Conservation (phyloP, 1,139 yeast genomes). For the Yamadazyma siamensis region DNA sequence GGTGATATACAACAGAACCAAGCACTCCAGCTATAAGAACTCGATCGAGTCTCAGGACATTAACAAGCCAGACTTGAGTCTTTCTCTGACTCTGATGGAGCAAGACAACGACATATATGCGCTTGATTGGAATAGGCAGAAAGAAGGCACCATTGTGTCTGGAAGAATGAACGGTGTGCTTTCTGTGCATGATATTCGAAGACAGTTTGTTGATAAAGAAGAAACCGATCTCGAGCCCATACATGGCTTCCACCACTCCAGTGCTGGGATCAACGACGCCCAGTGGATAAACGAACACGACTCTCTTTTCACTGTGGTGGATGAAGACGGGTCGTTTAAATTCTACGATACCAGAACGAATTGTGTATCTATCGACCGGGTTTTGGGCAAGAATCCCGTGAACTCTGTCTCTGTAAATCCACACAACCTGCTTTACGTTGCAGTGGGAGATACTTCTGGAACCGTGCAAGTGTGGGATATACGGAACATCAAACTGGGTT, state of each 20-base stretch:
- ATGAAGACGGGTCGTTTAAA: constrained; percentile 50
- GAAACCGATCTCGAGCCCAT: constrained; percentile 5
- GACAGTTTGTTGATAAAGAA: constrained; percentile 13
- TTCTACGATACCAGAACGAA: constrained; percentile 48
- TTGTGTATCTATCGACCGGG: constrained; percentile 17
- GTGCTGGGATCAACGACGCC: constrained; percentile 55
- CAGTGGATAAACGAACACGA: constrained; percentile 62
- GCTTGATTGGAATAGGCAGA: constrained; percentile 42
- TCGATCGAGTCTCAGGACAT: constrained; percentile 25
- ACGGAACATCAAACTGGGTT: constrained; percentile 34
- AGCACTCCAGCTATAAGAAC: constrained; percentile 43
- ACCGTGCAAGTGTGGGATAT: constrained; percentile 65
- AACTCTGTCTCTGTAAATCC: constrained; percentile 68
- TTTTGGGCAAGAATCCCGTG: constrained; percentile 45
- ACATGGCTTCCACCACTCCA: constrained; percentile 11
- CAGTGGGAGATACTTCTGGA: constrained; percentile 72
- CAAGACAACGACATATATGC: constrained; percentile 35
- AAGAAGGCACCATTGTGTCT: constrained; percentile 32
- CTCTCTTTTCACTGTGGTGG: constrained; percentile 52
- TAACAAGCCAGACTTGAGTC: constrained; percentile 29
- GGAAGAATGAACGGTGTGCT: constrained; percentile 38
- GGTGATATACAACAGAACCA: constrained; percentile 50
- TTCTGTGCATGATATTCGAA: constrained; percentile 31
- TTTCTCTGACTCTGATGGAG: constrained; percentile 12
- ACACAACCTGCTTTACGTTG: constrained; percentile 47